Percentiles rank a stretch among this genome's conserved stretches.
Conservation (phyloP, 495 filamentous ascomycete genomes). For the Neurospora intermedia region DNA sequence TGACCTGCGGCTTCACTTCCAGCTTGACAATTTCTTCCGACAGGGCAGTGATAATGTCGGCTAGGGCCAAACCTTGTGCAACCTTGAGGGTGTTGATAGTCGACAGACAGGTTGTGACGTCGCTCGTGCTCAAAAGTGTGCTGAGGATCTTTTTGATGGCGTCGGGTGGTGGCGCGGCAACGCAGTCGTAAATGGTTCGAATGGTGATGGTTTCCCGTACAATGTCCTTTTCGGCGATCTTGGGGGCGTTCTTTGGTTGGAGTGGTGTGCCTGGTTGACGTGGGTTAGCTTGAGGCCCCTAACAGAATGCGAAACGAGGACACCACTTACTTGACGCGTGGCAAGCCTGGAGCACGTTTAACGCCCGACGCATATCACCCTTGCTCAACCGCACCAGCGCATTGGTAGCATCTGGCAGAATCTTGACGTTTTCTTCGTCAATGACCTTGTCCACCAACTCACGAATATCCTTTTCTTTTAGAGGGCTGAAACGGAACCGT, state of each 20-base stretch:
- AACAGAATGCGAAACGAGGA: neutral
- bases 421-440: slow-evolving; percentile 74
- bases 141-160: slow-evolving; percentile 77
- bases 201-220: slow-evolving; percentile 79
- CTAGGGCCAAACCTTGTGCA: slow-evolving; percentile 79
- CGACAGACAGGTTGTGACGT: slow-evolving; percentile 76
- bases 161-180: slow-evolving; percentile 84
- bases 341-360: slow-evolving; percentile 95
- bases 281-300: slow-evolving; percentile 7
- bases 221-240: slow-evolving; percentile 46
- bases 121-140: slow-evolving; percentile 70
- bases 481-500: slow-evolving; percentile 85
- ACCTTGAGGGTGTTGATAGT: slow-evolving; percentile 80
- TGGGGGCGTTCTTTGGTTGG: slow-evolving; percentile 50
- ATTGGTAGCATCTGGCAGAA: slow-evolving; percentile 64
- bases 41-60: slow-evolving; percentile 81
- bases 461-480: slow-evolving; percentile 79
- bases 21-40: slow-evolving; percentile 70
- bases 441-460: slow-evolving; percentile 82
- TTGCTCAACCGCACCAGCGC: slow-evolving; percentile 79
- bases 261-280: slow-evolving; percentile 50
- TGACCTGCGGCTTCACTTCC: slow-evolving; percentile 77
- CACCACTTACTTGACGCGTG: slow-evolving; percentile 70
- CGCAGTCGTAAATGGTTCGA: slow-evolving; percentile 90
- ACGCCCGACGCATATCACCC: slow-evolving; percentile 89